Percentiles rank a stretch among this genome's conserved stretches.
Conservation (phyloP, 495 filamentous ascomycete genomes). For the Podospora appendiculata region DNA sequence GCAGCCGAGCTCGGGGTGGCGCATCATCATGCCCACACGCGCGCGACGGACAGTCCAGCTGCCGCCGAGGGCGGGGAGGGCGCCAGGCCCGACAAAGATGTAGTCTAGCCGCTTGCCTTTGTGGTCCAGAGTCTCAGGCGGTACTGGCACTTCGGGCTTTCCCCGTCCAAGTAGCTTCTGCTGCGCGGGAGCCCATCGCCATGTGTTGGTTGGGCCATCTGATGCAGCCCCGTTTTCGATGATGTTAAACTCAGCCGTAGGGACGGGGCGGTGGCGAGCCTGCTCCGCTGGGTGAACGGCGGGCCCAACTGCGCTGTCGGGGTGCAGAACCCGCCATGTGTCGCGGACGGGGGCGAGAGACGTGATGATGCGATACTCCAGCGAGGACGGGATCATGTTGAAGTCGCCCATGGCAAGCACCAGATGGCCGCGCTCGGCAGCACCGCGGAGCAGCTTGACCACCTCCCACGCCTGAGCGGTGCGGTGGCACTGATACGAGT, state of each 20-base stretch:
- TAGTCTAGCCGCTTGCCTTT: constrained; percentile 88
- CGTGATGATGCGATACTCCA: constrained; percentile 78
- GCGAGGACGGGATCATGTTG: constrained; percentile 84
- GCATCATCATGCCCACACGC: constrained; percentile 70
- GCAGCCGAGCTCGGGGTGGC: constrained; percentile 74
- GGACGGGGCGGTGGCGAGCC: constrained; percentile 44
- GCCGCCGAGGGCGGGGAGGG: constrained; percentile 18
- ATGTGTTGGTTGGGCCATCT: constrained; percentile 80
- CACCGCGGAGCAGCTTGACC: constrained; percentile 78
- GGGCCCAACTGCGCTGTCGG: constrained; percentile 68
- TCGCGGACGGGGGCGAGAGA: constrained; percentile 73
- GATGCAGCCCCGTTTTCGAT: constrained; percentile 78
- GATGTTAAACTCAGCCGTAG: constrained; percentile 70
- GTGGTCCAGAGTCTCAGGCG: constrained; percentile 53
- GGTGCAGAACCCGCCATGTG: constrained; percentile 72
- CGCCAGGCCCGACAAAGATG: constrained; percentile 55
- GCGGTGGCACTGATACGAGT: constrained; percentile 84
- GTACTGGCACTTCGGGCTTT: constrained; percentile 40
- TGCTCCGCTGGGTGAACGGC: constrained; percentile 58
- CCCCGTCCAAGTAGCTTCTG: constrained; percentile 48
- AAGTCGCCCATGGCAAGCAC: constrained; percentile 87
- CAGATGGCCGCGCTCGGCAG: constrained; percentile 75
- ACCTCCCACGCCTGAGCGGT: constrained; percentile 98
- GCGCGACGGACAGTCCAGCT: constrained; percentile 61
- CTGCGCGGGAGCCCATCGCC: constrained; percentile 71